Evolutionary conservation across 2,329 filamentous ascomycete species (phyloP).

Genomic region (Pochonia chlamydosporia): DNA sequence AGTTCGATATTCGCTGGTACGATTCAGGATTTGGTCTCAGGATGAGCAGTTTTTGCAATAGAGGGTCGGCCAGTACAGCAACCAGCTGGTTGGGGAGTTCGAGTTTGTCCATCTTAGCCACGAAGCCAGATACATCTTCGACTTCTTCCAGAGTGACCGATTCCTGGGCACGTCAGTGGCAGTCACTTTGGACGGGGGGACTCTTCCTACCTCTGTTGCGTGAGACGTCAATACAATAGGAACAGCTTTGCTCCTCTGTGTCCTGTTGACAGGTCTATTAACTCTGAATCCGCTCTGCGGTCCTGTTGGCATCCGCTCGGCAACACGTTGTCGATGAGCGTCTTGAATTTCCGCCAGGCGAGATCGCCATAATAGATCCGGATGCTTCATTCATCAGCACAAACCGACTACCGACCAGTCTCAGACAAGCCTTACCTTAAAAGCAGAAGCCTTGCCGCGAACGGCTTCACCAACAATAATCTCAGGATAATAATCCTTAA

Average conservation of each 20-base stretch:
- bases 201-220: constrained; percentile 53
- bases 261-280: constrained; percentile 36
- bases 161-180: constrained; percentile 29
- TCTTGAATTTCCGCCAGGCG: constrained; percentile 64
- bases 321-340: constrained; percentile 42
- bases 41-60: constrained; percentile 73
- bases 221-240: constrained; percentile 70
- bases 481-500: constrained; percentile 86
- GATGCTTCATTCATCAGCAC: constrained; percentile 45
- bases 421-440: constrained; percentile 41
- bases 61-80: constrained; percentile 66
- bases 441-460: constrained; percentile 53
- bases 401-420: too few species aligned
- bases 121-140: constrained; percentile 63
- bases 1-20: constrained; percentile 49
- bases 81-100: constrained; percentile 79
- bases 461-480: constrained; percentile 71
- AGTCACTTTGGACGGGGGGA: not conserved
- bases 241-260: constrained; percentile 36
- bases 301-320: constrained; percentile 27
- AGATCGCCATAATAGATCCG: constrained; percentile 69
- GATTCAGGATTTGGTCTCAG: constrained; percentile 51
- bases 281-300: constrained; percentile 56
- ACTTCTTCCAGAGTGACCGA: constrained; percentile 72
- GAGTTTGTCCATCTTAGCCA: constrained; percentile 68